These are phyloP conservation scores for Medicago ruthenica DNA, from an alignment of 306 rosid species.

Conservation along the genomic window DNA sequence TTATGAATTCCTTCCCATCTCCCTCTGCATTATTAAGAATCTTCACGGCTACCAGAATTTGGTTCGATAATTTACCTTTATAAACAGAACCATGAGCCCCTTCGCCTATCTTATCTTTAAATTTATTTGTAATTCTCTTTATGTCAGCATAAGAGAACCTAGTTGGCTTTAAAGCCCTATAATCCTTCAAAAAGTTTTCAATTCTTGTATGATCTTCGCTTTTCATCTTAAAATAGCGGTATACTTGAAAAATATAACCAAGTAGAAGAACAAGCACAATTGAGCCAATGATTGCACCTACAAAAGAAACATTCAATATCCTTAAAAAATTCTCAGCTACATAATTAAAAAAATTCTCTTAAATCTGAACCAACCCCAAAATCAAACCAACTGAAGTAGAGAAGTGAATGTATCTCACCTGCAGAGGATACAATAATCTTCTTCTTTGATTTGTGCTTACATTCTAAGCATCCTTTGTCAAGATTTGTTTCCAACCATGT, in stretches of 20 bases:
- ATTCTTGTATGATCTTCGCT: slow-evolving; percentile 29
- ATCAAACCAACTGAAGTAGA: too few species aligned
- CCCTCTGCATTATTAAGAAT: slow-evolving; percentile 7
- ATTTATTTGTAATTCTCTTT: slow-evolving; percentile 28
- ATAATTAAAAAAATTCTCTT: too few species aligned
- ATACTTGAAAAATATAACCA: background rate
- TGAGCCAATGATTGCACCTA: background rate
- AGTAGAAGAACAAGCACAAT: background rate
- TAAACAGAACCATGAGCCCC: slow-evolving; percentile 37
- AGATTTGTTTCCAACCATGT: too few species aligned
- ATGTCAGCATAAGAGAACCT: slow-evolving; percentile 35
- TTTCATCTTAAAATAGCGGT: background rate
- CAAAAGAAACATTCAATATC: too few species aligned
- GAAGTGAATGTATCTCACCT: too few species aligned
- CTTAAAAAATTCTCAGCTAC: too few species aligned
- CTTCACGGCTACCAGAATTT: slow-evolving; percentile 26
- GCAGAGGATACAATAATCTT: too few species aligned
- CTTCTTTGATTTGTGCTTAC: too few species aligned
- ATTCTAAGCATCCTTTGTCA: too few species aligned
- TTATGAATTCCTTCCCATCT: slow-evolving; percentile 45
- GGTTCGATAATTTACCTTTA: slow-evolving; percentile 20
- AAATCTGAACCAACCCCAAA: too few species aligned
- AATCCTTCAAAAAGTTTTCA: slow-evolving; percentile 24
- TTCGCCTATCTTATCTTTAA: slow-evolving; percentile 5
- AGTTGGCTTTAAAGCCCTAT: slow-evolving; percentile 17